These are phyloP conservation scores for Ocimum tenuiflorum DNA, from an alignment of 257 asterid species.

Conservation along the genomic window DNA sequence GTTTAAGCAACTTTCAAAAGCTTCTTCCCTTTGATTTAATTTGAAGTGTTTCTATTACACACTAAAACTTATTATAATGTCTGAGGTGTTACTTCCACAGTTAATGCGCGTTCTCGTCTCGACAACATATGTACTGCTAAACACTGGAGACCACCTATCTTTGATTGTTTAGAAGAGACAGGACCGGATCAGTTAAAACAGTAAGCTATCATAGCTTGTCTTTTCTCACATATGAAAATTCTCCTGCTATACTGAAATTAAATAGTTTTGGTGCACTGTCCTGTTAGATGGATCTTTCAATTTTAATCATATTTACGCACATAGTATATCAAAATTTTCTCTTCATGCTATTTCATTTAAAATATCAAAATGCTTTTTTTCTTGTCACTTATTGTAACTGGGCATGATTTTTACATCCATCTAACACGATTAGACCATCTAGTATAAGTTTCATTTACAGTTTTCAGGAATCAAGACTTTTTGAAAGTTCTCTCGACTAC, in stretches of 20 bases:
- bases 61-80: conserved; percentile 15
- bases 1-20: background rate
- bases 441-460: too few species aligned
- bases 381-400: too few species aligned
- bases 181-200: conserved; percentile 60
- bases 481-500: background rate
- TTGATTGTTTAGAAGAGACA: conserved; percentile 48
- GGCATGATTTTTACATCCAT: too few species aligned
- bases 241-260: too few species aligned
- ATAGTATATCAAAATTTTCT: too few species aligned
- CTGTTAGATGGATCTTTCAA: too few species aligned
- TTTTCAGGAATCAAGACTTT: background rate
- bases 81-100: conserved; percentile 30
- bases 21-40: background rate
- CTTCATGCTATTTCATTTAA: too few species aligned
- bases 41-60: background rate
- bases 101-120: conserved; percentile 43
- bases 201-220: conserved; percentile 55
- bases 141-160: conserved; percentile 64
- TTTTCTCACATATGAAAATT: too few species aligned
- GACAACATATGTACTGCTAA: conserved; percentile 53
- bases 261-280: too few species aligned
- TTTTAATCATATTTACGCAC: too few species aligned
- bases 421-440: too few species aligned
- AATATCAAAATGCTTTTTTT: too few species aligned